Percentiles rank a stretch among this genome's conserved stretches.
Conservation (phyloP, 495 filamentous ascomycete species). For the Arthonia radiata region DNA sequence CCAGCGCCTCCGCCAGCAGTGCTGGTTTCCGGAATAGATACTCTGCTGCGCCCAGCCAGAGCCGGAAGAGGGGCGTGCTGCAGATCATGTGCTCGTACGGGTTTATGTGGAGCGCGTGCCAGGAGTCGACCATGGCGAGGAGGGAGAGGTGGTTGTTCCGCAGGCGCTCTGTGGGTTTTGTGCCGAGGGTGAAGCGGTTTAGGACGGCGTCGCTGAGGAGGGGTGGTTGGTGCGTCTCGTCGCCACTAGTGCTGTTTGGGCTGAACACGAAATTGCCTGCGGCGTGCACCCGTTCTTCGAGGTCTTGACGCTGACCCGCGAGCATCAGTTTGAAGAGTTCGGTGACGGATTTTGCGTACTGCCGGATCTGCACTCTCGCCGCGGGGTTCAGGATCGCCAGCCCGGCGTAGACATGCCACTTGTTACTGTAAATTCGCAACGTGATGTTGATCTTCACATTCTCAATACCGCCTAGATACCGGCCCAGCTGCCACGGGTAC, state of each 20-base stretch:
- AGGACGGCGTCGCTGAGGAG: constrained; percentile 62
- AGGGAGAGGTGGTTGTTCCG: constrained; percentile 85
- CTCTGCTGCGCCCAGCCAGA: constrained; percentile 94
- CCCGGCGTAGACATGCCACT: constrained; percentile 97
- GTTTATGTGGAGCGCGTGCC: constrained; percentile 76
- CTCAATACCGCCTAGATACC: constrained; percentile 90
- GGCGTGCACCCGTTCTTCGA: constrained; percentile 50
- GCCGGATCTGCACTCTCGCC: constrained; percentile 71
- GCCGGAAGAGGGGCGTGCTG: constrained; percentile 86
- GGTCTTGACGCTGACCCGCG: constrained; percentile 51
- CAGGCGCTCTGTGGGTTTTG: constrained; percentile 34
- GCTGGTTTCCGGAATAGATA: constrained; percentile 74
- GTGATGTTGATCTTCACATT: constrained; percentile 99
- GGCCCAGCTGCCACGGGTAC: constrained; percentile 83
- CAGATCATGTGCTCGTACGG: constrained; percentile 99
- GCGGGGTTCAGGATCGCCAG: constrained; percentile 88
- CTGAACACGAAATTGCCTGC: constrained; percentile 64
- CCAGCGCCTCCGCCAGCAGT: constrained; percentile 62
- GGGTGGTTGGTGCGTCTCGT: constrained; percentile 35
- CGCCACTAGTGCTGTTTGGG: constrained; percentile 21
- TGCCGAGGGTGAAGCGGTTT: constrained; percentile 60
- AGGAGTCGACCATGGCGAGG: constrained; percentile 97
- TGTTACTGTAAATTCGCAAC: constrained; percentile 87
- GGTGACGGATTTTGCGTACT: constrained; percentile 80
- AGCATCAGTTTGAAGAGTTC: constrained; percentile 94